Evolutionary conservation across 306 rosid species (phyloP), one percentile per base, ranked within the genome.

Genomic region (Mucuna pruriens): DNA sequence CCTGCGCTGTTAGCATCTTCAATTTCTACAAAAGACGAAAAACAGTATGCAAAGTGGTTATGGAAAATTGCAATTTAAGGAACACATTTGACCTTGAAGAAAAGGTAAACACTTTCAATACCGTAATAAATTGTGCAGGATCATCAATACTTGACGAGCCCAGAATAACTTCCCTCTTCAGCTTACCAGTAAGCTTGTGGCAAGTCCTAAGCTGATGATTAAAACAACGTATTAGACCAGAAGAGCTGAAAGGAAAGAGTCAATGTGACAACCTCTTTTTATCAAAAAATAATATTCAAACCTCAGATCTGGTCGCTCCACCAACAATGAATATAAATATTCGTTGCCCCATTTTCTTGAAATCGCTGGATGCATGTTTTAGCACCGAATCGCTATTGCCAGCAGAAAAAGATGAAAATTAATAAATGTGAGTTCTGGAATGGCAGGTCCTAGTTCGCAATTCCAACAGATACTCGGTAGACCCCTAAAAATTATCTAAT

Each of bases 301-400:
- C 99, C 97, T 95, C 99, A 20, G 97, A 95, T 87, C 99, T 89
- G 72, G 97, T 91, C 60, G 99, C 99, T 81, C 99, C 99, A 78
- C 99, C 97, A 40, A 95, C 88, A 29, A 95, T 93, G 83, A 95
- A 94, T 84, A 95, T 90, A 86, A 93, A 91, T 76, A 93, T 90
- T 61, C 99, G 92, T 61, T 71, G 91, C 52, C 99, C 97, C 97
- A 91, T 95, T 90, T 93, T 95, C 89, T 87, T 86, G 90, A 87
- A 88, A 87, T 91, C 95, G 79, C 97, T 93, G 52, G 97, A 93
- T 82, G 94, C 78, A 55, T 86, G 94, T 74, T 89, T 90, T 23
- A 93, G 86, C 57, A 91, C 86, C 22, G 97, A 91, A 88, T 95
- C 97, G 69, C 97, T 93, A 72, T 19, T 38, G 45, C 65, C 83